phyloP scores from a whole-genome alignment of 2,329 filamentous ascomycete species.

The Sporothrix sp. region DNA sequence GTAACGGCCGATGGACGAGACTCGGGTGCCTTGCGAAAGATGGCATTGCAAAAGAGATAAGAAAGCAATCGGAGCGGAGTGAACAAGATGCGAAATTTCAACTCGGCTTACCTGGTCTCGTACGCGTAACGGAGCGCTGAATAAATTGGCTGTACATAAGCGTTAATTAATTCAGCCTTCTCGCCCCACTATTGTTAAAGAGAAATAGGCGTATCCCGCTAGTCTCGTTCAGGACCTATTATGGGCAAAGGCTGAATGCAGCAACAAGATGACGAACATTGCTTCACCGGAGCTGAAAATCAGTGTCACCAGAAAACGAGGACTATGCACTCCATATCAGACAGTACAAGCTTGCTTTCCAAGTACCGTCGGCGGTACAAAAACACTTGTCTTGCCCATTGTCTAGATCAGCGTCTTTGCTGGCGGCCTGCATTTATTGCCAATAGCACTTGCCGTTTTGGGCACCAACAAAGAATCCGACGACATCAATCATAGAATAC shows the following conservation, averaged over 20 bases:
- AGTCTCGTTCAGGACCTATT: slow-evolving; percentile 6
- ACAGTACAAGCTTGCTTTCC: too few relatives aligned
- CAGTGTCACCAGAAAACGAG: too few relatives aligned
- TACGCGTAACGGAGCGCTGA: too few relatives aligned
- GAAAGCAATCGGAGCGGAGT: too few relatives aligned
- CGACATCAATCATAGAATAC: background rate
- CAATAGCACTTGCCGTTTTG: slow-evolving; percentile 5
- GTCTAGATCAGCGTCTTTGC: background rate
- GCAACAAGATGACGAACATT: background rate
- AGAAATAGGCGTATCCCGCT: background rate
- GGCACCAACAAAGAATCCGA: background rate
- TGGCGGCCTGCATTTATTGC: background rate
- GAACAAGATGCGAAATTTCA: too few relatives aligned
- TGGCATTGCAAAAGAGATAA: too few relatives aligned
- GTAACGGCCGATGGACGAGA: too few relatives aligned
- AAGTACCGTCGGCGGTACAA: background rate
- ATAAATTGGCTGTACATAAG: too few relatives aligned
- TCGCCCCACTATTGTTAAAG: background rate
- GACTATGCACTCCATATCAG: too few relatives aligned
- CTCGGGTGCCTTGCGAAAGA: background rate
- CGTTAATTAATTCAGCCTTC: too few relatives aligned
- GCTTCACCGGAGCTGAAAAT: too few relatives aligned
- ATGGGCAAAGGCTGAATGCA: background rate
- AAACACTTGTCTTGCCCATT: background rate
- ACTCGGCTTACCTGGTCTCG: too few relatives aligned